Evolutionary conservation across 768 basidiomycete genomes (phyloP).

Genomic region (Porpolomopsis calyptriformis): DNA sequence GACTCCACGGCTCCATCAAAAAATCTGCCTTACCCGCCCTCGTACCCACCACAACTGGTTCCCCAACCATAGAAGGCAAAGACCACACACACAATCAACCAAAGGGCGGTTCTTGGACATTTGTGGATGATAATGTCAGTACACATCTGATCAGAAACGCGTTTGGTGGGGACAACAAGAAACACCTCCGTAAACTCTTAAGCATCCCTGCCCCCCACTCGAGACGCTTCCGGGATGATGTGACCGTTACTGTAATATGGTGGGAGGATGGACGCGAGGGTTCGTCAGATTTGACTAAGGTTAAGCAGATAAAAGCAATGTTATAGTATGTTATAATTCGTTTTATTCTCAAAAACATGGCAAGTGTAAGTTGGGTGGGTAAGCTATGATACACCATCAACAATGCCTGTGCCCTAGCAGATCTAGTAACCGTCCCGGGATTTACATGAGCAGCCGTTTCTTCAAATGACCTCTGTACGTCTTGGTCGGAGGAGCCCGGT

Average conservation of each 20-base stretch:
- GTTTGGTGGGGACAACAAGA: constrained; percentile 73
- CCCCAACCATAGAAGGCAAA: constrained; percentile 56
- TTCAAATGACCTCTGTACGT: neutral
- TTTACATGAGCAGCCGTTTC: neutral
- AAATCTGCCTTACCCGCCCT: constrained; percentile 46
- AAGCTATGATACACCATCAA: neutral
- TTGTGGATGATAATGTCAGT: constrained; percentile 67
- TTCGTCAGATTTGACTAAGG: constrained; percentile 23
- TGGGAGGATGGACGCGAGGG: constrained; percentile 59
- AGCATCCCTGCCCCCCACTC: constrained; percentile 80
- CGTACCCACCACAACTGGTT: constrained; percentile 46
- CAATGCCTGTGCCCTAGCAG: neutral
- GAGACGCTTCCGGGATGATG: constrained; percentile 72
- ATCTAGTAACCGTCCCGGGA: neutral
- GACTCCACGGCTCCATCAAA: constrained; percentile 53
- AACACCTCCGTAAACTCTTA: constrained; percentile 44
- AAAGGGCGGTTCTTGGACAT: constrained; percentile 54
- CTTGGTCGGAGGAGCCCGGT: neutral
- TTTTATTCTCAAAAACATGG: neutral
- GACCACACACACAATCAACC: constrained; percentile 28
- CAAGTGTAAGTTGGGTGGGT: neutral
- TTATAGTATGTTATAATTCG: neutral
- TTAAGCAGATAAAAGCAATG: constrained; percentile 27
- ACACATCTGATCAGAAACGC: constrained; percentile 85
- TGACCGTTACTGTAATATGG: constrained; percentile 77